phyloP scores from a whole-genome alignment of 805 yeast genomes.

The Kregervanrija fluxuum region DNA sequence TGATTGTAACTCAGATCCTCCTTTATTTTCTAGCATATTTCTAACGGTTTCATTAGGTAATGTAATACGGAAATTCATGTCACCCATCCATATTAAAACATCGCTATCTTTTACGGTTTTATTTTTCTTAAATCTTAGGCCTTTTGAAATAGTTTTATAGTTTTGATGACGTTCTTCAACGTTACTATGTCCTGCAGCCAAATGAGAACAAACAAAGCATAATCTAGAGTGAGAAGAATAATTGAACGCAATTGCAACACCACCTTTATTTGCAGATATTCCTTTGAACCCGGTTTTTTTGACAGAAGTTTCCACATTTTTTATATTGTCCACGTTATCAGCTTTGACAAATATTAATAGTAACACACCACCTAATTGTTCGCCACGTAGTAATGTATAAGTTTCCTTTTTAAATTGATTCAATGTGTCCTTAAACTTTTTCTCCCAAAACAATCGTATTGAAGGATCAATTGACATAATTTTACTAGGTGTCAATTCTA shows the following conservation, averaged over 20 bases:
- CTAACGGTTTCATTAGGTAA: slow-evolving; percentile 68
- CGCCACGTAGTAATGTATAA: slow-evolving; percentile 51
- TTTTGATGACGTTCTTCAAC: slow-evolving; percentile 81
- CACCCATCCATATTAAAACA: slow-evolving; percentile 85
- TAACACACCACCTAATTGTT: slow-evolving; percentile 82
- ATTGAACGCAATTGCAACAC: slow-evolving; percentile 48
- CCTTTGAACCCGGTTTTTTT: slow-evolving; percentile 96
- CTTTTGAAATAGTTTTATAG: slow-evolving; percentile 69
- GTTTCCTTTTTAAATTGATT: slow-evolving; percentile 32
- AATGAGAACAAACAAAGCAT: slow-evolving; percentile 78
- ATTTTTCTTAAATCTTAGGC: slow-evolving; percentile 55
- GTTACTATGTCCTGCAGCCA: slow-evolving; percentile 88
- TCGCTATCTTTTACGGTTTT: slow-evolving; percentile 69
- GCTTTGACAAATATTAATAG: slow-evolving; percentile 60
- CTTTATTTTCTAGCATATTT: slow-evolving; percentile 15
- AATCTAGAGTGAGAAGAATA: slow-evolving; percentile 51
- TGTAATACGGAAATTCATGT: slow-evolving; percentile 79
- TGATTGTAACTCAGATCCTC: slow-evolving; percentile 10
- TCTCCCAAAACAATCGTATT: slow-evolving; percentile 59
- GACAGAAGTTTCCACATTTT: slow-evolving; percentile 59
- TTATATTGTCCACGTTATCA: slow-evolving; percentile 42
- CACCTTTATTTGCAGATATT: slow-evolving; percentile 61
- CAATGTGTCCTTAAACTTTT: slow-evolving; percentile 42
- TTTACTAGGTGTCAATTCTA: slow-evolving; percentile 76
- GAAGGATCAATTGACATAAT: slow-evolving; percentile 71